Percentiles rank a stretch among this genome's conserved stretches.
Evolutionary conservation across 2,329 filamentous ascomycete species (phyloP).

Genomic region (Rhynchosporium secalis): DNA sequence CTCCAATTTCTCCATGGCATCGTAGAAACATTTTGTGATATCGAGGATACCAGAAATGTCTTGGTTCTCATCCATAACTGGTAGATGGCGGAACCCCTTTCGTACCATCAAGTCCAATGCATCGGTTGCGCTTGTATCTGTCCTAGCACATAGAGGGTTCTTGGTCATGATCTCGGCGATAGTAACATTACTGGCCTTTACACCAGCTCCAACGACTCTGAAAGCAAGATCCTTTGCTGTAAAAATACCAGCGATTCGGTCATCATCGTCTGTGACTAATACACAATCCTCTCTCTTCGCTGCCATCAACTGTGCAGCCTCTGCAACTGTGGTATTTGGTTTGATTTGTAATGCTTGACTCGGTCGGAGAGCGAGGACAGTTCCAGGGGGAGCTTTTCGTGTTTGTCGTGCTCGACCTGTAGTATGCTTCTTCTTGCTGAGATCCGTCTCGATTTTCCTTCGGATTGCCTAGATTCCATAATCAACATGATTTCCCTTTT

Average conservation of each 20-base stretch:
- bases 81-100: constrained; percentile 95
- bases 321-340: constrained; percentile 86
- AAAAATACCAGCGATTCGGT: constrained; percentile 97
- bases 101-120: constrained; percentile 96
- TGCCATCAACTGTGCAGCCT: constrained; percentile 97
- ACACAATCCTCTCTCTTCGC: constrained; percentile 98
- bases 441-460: constrained; percentile 92
- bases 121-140: constrained; percentile 96
- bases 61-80: constrained; percentile 99
- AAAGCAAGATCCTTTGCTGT: constrained; percentile 98
- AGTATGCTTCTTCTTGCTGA: constrained; percentile 93
- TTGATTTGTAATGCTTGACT: constrained; percentile 98
- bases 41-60: constrained; percentile 97
- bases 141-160: constrained; percentile 95
- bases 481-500: constrained; percentile 27
- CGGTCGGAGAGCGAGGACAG: constrained; percentile 91
- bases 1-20: constrained; percentile 99
- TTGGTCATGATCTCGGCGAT: constrained; percentile 99
- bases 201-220: constrained; percentile 86
- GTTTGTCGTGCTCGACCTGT: constrained; percentile 77
- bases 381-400: constrained; percentile 92
- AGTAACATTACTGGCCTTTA: constrained; percentile 85
- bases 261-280: constrained; percentile 94
- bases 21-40: constrained; percentile 99
- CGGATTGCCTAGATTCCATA: constrained; percentile 74